Evolutionary conservation across 1,284 basidiomycete species (phyloP), one percentile per base, ranked within the genome.

Genomic region (Vanrija sp.): DNA sequence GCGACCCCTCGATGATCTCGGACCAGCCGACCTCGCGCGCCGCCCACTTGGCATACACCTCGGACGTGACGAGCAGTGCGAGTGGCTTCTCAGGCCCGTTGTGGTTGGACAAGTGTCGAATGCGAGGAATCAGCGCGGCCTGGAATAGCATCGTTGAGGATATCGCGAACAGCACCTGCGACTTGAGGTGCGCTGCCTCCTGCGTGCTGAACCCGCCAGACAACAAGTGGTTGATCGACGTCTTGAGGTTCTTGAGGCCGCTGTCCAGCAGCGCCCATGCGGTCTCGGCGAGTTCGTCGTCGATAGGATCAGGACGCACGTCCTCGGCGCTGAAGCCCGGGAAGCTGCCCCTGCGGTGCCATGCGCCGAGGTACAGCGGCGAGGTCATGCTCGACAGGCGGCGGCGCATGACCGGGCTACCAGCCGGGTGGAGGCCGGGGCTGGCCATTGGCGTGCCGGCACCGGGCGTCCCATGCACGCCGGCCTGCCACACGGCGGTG

Each of bases 1-100:
- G 62, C 2, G 68, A 71, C 7, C 69, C 72, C 51, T 76, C 75
- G 43, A 74, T 73, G 14, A 76, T 49, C 59, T 70, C 74, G 9
- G 68, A 69, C 74, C 73, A 77, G n/a, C 75, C 75, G 43, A 77
- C 71, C 53, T 77, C 75, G 26, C 72, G 60, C 6, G 75, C 74
- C 6, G 74, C 73, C 75, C 75, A 76, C 0, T 71, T 72, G 0
- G 73, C 58, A 55, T 76, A 77, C 19, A 76, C 69, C 51, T 77
- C 75, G n/a, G 75, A 68, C 0, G 72, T 72, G 23, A 73, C 70
- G 44, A 75, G 65, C 19, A 74, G 55, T 2, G 69, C 60, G 0
- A 67, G 66, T 38, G 64, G 51, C 29, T 68, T 66, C 38, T 74
- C 69, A 42, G 40, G 40, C 40, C n/a, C n/a, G n/a, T 12, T 14